Base-by-base conservation (phyloP, 768 basidiomycete genomes). In the Collybia mongolica region DNA sequence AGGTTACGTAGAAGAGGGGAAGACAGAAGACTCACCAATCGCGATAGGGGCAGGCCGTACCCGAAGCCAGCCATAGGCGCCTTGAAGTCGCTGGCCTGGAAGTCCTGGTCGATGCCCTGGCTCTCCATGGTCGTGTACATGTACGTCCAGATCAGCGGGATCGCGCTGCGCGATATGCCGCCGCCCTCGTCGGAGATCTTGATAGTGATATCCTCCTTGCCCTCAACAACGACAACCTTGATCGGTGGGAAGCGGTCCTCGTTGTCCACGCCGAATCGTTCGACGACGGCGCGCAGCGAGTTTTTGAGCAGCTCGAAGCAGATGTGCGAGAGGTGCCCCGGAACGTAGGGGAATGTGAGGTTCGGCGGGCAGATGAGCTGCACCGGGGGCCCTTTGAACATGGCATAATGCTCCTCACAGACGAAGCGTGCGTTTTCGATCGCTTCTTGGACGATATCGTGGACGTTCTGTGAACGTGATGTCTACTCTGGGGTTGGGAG, bases 151-250 rank as follows among this genome's bases (percentile, higher is more conserved):
- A 99, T 96, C 40, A 95, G 77, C 6, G 94, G 93, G 14, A 98
- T 88, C 0, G 92, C 91, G 53, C 87, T 70, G 73, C 93, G 69
- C 20, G 93, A 82, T 49, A 98, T 98, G 0, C 96, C 94, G 0
- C 96, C 96, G 2, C 96, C 96, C 66, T 99, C 96, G 63, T 99
- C 96, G 1, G 84, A 87, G 53, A 99, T 97, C 80, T 99, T 99
- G 79, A 99, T 93, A 2, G 96, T 98, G 60, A 98, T 97, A 61
- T 98, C 96, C 64, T 98, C 96, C 55, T 86, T 90, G n/a, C 96
- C 95, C 64, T 96, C 94, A 1, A 96, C 91, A 29, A 97, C 96
- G 50, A 98, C 81, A 43, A 96, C 90, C 68, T 92, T 93, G 73
- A 96, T 95, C 0, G 93, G 87, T 9, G 93, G 93, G 71, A 86